A percentile compares a stretch with the other conserved stretches of the same genome.
Conservation (phyloP, 306 rosid species). For the Mucuna pruriens region DNA sequence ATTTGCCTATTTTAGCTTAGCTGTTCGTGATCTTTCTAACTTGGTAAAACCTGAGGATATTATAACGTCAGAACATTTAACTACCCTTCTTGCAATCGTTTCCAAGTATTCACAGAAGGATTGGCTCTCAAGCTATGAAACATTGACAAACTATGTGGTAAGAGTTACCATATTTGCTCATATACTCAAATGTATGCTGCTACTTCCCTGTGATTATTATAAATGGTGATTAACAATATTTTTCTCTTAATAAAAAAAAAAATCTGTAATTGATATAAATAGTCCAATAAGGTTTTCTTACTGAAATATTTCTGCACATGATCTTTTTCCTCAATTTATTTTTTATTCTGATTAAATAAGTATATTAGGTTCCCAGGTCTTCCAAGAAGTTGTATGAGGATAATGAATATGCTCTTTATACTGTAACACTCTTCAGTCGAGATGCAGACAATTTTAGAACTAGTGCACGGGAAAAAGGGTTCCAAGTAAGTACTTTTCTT, state of each 20-base stretch:
- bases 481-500: constrained; percentile 62
- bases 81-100: constrained; percentile 40
- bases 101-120: constrained; percentile 89
- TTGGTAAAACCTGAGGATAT: constrained; percentile 82
- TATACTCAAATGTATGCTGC: constrained; percentile 13
- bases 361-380: constrained; percentile 82
- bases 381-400: constrained; percentile 80
- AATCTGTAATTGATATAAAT: not conserved
- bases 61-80: constrained; percentile 43
- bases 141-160: constrained; percentile 85
- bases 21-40: constrained; percentile 82
- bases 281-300: constrained; percentile 12
- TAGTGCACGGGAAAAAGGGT: constrained; percentile 77
- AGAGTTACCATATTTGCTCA: constrained; percentile 32
- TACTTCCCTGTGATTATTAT: constrained; percentile 19
- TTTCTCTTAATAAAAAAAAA: not conserved
- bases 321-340: not conserved
- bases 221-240: constrained; percentile 22
- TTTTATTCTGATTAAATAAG: constrained; percentile 41
- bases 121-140: constrained; percentile 86
- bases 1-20: constrained; percentile 56
- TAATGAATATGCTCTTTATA: constrained; percentile 84
- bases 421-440: constrained; percentile 74
- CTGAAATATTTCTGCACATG: constrained; percentile 3
- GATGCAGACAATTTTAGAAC: constrained; percentile 86